Conservation (phyloP, 345 rosid species). For the Combretum micranthum region DNA sequence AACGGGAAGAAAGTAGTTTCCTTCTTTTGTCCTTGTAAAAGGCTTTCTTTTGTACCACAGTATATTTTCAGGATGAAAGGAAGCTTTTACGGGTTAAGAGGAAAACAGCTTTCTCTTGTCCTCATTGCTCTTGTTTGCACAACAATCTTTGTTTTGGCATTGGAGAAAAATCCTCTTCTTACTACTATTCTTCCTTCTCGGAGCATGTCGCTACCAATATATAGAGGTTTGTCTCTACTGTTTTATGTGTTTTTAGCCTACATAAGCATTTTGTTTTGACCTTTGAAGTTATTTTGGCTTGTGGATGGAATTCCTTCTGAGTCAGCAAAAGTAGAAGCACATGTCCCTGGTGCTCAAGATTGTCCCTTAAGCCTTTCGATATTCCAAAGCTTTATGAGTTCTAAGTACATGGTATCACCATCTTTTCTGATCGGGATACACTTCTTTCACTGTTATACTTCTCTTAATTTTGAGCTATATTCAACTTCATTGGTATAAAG, state of each 20-base stretch:
- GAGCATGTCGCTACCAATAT: conserved; percentile 8
- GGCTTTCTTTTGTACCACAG: background rate
- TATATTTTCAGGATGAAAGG: conserved; percentile 16
- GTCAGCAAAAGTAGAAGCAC: background rate
- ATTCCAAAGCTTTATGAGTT: too few species aligned
- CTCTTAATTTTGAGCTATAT: too few species aligned
- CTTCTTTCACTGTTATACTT: too few species aligned
- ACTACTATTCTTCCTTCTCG: conserved; percentile 11
- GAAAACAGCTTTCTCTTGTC: conserved; percentile 13
- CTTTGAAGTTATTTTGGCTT: too few species aligned
- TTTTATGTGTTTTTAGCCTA: background rate
- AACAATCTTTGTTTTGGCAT: conserved; percentile 16
- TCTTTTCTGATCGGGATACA: too few species aligned
- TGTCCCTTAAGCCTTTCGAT: background rate
- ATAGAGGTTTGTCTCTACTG: conserved; percentile 10
- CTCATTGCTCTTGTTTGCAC: conserved; percentile 14
- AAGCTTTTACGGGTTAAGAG: conserved; percentile 16
- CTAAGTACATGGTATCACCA: too few species aligned
- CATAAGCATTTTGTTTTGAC: background rate
- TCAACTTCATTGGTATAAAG: too few species aligned
- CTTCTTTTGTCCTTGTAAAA: background rate
- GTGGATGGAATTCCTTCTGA: background rate
- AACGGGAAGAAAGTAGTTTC: too few species aligned
- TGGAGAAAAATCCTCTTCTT: conserved; percentile 20
- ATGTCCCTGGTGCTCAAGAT: background rate